Percentiles rank a stretch among this genome's conserved stretches.
phyloP scores from a whole-genome alignment of 2,329 filamentous ascomycete genomes.

The Cladosporium austrohemisphaericum region DNA sequence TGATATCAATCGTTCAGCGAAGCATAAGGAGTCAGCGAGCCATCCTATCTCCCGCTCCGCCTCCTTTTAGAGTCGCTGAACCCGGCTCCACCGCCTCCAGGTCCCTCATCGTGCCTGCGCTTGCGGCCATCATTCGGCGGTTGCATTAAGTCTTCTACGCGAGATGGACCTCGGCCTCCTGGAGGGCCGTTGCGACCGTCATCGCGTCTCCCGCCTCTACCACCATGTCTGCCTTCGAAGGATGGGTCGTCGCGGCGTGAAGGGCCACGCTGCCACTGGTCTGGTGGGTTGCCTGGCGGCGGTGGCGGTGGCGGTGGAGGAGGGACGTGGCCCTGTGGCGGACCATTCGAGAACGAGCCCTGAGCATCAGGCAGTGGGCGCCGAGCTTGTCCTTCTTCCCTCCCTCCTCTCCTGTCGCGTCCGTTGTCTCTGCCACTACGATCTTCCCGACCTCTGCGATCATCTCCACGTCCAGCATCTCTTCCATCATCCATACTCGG shows the following conservation, averaged over 20 bases:
- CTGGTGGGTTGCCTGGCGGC: constrained; percentile 11
- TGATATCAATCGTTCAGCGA: no score
- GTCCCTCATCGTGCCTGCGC: constrained; percentile 28
- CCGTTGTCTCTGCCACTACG: constrained; percentile 16
- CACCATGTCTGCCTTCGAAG: constrained; percentile 1
- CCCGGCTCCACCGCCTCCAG: background rate
- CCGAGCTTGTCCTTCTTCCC: constrained; percentile 21
- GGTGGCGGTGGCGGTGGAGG: constrained; percentile 6
- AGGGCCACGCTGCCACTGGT: constrained; percentile 22
- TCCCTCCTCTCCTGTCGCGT: constrained; percentile 15
- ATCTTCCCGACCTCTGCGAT: constrained; percentile 21
- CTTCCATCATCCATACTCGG: constrained; percentile 21
- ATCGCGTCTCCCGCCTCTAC: constrained; percentile 15
- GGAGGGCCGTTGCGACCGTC: constrained; percentile 21
- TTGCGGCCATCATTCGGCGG: constrained; percentile 23
- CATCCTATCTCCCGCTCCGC: constrained; percentile 11
- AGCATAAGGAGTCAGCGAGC: no score
- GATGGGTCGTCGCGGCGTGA: constrained; percentile 1
- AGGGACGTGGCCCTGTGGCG: constrained; percentile 8
- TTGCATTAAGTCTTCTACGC: constrained; percentile 21
- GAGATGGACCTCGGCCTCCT: constrained; percentile 18
- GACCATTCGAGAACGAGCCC: constrained; percentile 4
- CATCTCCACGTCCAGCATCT: constrained; percentile 17
- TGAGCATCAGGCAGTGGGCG: constrained; percentile 17
- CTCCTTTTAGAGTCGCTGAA: constrained; percentile 7